These are phyloP conservation scores for Nadsonia commutata DNA, from an alignment of 1,139 yeast species.

Conservation along the genomic window DNA sequence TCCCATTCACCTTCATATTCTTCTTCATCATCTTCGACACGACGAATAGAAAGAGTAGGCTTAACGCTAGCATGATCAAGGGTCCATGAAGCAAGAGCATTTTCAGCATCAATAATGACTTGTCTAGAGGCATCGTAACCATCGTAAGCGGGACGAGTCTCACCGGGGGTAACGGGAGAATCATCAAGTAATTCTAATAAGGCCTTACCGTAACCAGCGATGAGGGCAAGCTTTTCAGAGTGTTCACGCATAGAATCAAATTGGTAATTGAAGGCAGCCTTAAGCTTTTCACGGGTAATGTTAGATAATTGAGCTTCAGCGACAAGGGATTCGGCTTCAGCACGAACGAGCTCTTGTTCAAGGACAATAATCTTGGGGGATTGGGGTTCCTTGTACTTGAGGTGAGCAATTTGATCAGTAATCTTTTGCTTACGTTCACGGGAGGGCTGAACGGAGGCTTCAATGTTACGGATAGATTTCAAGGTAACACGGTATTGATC, in stretches of 20 bases:
- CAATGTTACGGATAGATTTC: conserved; percentile 90
- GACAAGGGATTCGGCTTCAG: conserved; percentile 96
- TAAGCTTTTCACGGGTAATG: conserved; percentile 93
- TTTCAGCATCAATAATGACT: conserved; percentile 93
- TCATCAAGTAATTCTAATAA: conserved; percentile 89
- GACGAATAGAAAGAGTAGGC: conserved; percentile 84
- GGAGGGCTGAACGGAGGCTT: conserved; percentile 94
- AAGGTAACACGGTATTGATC: conserved; percentile 95
- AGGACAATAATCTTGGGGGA: conserved; percentile 88
- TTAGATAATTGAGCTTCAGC: conserved; percentile 98
- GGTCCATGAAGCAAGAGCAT: conserved; percentile 93
- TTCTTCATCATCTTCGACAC: conserved; percentile 46
- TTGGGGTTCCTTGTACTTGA: conserved; percentile 96
- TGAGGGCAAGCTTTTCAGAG: conserved; percentile 89
- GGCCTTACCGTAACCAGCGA: conserved; percentile 98
- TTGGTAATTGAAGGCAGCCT: conserved; percentile 94
- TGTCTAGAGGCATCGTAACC: conserved; percentile 98
- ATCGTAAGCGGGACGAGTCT: conserved; percentile 95
- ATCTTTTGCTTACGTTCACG: conserved; percentile 96
- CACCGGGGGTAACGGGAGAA: conserved; percentile 97
- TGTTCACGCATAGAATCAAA: conserved; percentile 94
- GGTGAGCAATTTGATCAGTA: conserved; percentile 93
- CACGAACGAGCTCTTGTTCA: conserved; percentile 97
- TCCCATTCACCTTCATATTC: conserved; percentile 38
- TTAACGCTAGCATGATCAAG: conserved; percentile 88